phyloP scores from a whole-genome alignment of 1,139 yeast species.

The Protomyces macrosporus region DNA sequence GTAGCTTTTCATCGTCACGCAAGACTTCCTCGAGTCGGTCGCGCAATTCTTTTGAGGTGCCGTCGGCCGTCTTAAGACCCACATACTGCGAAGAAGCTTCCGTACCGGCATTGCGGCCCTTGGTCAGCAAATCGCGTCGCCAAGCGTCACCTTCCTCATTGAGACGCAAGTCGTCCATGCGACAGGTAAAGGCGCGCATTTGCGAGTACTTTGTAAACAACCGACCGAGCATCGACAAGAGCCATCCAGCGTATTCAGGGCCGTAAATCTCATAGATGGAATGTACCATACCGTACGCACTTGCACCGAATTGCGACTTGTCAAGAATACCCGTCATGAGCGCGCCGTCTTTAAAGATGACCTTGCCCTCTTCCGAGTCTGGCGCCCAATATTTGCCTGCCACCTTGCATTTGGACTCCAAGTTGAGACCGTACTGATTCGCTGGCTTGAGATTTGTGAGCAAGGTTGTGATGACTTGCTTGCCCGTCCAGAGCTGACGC shows the following conservation, averaged over 20 bases:
- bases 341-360: constrained; percentile 79
- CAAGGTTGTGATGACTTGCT: constrained; percentile 90
- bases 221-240: constrained; percentile 85
- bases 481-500: constrained; percentile 94
- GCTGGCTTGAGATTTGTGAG: constrained; percentile 37
- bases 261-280: constrained; percentile 96
- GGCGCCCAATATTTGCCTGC: constrained; percentile 94
- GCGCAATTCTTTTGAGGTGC: constrained; percentile 61
- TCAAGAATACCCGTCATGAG: constrained; percentile 87
- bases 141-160: constrained; percentile 75
- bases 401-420: constrained; percentile 76
- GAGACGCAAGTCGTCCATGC: constrained; percentile 97
- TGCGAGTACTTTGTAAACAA: constrained; percentile 89
- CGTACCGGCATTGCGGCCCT: constrained; percentile 77
- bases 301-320: constrained; percentile 97
- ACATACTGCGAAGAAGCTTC: constrained; percentile 93
- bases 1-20: constrained; percentile 88
- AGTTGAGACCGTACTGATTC: constrained; percentile 83
- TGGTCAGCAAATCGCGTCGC: constrained; percentile 75
- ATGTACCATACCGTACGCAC: constrained; percentile 94
- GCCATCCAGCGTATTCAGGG: constrained; percentile 79
- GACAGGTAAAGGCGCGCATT: constrained; percentile 94
- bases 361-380: constrained; percentile 77
- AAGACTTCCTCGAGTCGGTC: constrained; percentile 88
- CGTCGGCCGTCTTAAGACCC: constrained; percentile 50